phyloP scores from a whole-genome alignment of 768 basidiomycete species.

The Hemileccinum rubropunctum region DNA sequence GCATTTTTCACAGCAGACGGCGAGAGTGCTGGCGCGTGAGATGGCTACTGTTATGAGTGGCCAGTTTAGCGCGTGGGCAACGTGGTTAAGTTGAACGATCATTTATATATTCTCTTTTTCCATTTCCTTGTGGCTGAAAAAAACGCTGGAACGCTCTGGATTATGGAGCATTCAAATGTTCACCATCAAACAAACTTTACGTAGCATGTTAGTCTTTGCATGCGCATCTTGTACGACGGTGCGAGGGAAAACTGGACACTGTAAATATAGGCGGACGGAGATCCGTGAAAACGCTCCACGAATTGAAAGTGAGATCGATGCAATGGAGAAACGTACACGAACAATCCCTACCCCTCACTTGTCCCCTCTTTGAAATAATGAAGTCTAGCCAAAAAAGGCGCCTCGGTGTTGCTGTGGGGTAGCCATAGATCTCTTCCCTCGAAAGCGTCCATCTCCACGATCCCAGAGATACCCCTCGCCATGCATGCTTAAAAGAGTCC shows the following conservation, averaged over 20 bases:
- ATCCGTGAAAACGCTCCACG: too few species aligned
- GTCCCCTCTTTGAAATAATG: background rate
- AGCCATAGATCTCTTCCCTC: too few species aligned
- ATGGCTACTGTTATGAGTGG: slow-evolving; percentile 47
- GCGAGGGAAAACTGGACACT: too few species aligned
- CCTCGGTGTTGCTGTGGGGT: too few species aligned
- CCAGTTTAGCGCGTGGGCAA: slow-evolving; percentile 43
- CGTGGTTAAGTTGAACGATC: slow-evolving; percentile 45
- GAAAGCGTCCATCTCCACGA: slow-evolving; percentile 4
- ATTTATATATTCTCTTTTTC: too few species aligned
- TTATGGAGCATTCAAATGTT: too few species aligned
- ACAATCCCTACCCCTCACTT: background rate
- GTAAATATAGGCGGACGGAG: too few species aligned
- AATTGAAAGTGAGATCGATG: slow-evolving; percentile 5
- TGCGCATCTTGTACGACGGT: too few species aligned
- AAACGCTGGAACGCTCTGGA: too few species aligned
- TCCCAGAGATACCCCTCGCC: background rate
- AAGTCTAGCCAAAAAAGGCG: background rate
- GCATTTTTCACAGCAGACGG: slow-evolving; percentile 59
- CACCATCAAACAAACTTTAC: too few species aligned
- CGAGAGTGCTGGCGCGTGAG: slow-evolving; percentile 51
- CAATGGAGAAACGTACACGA: slow-evolving; percentile 9
- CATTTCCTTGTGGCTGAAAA: too few species aligned
- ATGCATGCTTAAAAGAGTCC: slow-evolving; percentile 68
- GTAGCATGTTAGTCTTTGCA: too few species aligned